Conservation (phyloP, 257 asterid species). For the Solanum bulbocastanum region DNA sequence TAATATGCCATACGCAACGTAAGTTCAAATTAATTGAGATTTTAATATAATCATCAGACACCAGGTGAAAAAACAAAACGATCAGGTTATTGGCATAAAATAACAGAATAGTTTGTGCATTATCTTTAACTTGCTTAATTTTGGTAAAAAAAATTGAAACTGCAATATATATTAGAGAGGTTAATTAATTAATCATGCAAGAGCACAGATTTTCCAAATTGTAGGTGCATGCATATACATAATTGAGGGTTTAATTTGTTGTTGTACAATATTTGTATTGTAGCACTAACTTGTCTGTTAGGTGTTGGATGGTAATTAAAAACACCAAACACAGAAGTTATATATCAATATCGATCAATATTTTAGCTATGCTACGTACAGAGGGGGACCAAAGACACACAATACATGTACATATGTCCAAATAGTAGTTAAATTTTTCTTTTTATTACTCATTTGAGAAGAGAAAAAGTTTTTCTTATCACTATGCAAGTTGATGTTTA, state of each 20-base stretch:
- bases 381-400: not conserved
- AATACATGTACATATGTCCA: not conserved
- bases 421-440: not conserved
- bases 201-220: not conserved
- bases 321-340: not conserved
- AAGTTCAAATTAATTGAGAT: not conserved
- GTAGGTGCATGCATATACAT: not conserved
- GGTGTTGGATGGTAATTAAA: not conserved
- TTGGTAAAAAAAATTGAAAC: not conserved
- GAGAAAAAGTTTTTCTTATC: not conserved
- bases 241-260: not conserved
- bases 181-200: too few species aligned
- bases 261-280: not conserved
- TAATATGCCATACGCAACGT: not conserved
- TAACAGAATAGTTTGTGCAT: not conserved
- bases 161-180: not conserved
- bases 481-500: slow-evolving; percentile 14
- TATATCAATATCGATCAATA: not conserved
- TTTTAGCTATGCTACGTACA: not conserved
- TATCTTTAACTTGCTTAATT: not conserved
- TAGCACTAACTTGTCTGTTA: not conserved
- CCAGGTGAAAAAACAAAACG: not conserved
- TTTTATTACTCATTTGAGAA: not conserved
- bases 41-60: not conserved
- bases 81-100: too few species aligned